These are phyloP conservation scores for Sphaerulina populicola DNA, from an alignment of 2,329 filamentous ascomycete genomes.

Conservation along the genomic window DNA sequence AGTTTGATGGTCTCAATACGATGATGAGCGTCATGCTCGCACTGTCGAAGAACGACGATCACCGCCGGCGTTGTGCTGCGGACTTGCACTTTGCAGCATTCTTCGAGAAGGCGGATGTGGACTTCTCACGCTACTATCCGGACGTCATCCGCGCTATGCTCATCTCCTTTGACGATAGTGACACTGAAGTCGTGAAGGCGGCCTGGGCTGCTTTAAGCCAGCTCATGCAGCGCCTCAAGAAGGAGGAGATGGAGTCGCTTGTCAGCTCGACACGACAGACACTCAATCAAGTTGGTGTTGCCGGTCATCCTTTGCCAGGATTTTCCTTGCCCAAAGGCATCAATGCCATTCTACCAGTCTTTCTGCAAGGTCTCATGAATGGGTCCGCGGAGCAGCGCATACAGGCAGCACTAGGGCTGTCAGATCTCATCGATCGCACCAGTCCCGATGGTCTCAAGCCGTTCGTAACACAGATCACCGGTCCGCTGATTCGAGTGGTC, in stretches of 20 bases:
- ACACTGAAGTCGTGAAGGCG: constrained; percentile 75
- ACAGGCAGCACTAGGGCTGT: constrained; percentile 84
- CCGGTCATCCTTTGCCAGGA: constrained; percentile 74
- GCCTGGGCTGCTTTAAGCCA: constrained; percentile 80
- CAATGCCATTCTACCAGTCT: constrained; percentile 90
- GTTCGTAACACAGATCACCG: constrained; percentile 95
- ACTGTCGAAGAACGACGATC: constrained; percentile 86
- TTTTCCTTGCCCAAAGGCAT: constrained; percentile 93
- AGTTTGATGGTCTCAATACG: constrained; percentile 90
- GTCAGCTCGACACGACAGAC: constrained; percentile 79
- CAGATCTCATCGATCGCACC: constrained; percentile 89
- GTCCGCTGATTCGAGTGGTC: constrained; percentile 92
- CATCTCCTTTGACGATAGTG: constrained; percentile 83
- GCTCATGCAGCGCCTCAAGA: constrained; percentile 80
- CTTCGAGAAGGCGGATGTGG: constrained; percentile 69
- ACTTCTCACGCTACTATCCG: constrained; percentile 93
- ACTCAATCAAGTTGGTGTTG: constrained; percentile 77
- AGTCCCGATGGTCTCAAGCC: constrained; percentile 80
- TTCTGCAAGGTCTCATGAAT: constrained; percentile 96
- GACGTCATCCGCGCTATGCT: constrained; percentile 86
- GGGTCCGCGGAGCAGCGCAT: constrained; percentile 86
- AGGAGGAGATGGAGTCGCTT: constrained; percentile 96
- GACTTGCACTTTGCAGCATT: constrained; percentile 76
- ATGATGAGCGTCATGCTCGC: constrained; percentile 88
- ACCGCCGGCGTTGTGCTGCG: constrained; percentile 69